Percentiles rank a stretch among this genome's conserved stretches.
phyloP scores from a whole-genome alignment of 2,329 filamentous ascomycete genomes.

The Piedraia hortae region DNA sequence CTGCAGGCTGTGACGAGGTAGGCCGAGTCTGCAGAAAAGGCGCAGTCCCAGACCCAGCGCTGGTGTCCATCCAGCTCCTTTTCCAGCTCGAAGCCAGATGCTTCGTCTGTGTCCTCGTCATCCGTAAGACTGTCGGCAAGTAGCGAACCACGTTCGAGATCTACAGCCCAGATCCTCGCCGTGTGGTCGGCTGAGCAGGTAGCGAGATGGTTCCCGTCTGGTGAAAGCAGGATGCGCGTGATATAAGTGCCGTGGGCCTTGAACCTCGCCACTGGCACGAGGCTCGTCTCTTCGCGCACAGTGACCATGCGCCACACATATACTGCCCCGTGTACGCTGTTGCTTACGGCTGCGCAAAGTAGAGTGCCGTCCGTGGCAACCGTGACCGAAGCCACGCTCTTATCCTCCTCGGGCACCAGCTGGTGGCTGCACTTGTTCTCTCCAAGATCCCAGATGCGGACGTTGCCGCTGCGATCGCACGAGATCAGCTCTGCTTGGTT shows the following conservation, averaged over 20 bases:
- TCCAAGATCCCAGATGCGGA: constrained; percentile 84
- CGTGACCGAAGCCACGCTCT: constrained; percentile 78
- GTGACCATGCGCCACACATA: constrained; percentile 92
- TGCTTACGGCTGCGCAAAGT: constrained; percentile 52
- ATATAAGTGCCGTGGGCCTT: constrained; percentile 79
- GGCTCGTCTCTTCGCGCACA: constrained; percentile 51
- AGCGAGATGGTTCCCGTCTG: constrained; percentile 78
- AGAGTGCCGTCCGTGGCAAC: constrained; percentile 84
- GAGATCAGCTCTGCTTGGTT: constrained; percentile 97
- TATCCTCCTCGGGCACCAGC: constrained; percentile 84
- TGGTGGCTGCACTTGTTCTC: constrained; percentile 95
- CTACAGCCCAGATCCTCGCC: constrained; percentile 87
- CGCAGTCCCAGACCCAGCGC: constrained; percentile 93
- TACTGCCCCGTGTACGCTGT: constrained; percentile 71
- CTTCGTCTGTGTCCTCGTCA: constrained; percentile 15
- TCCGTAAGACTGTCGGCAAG: not conserved
- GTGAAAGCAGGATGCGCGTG: constrained; percentile 69
- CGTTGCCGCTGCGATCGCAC: constrained; percentile 75
- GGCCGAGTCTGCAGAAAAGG: constrained; percentile 75
- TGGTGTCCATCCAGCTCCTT: constrained; percentile 75
- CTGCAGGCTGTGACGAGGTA: constrained; percentile 84
- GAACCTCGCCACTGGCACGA: constrained; percentile 71
- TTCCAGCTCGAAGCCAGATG: constrained; percentile 44
- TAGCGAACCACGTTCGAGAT: constrained; percentile 21
- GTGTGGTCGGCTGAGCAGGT: constrained; percentile 88